Base-by-base conservation (phyloP, 73 alveolate species). In the Stentor roeselii region DNA sequence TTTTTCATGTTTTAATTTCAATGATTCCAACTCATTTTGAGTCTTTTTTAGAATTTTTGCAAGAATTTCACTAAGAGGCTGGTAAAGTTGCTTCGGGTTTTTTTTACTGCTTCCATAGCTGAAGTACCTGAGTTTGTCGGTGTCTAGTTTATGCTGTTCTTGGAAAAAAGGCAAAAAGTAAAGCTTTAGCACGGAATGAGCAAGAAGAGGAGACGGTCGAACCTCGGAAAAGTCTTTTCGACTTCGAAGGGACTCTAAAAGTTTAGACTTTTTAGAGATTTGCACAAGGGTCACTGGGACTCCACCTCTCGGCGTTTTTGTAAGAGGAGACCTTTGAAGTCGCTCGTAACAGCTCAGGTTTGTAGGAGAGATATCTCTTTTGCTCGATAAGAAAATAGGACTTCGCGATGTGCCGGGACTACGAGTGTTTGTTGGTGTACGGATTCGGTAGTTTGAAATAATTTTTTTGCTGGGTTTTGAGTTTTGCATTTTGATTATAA, bases 251-350 rank as follows among this genome's bases (percentile, higher is more conserved):
- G n/a, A n/a, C n/a, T n/a, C n/a, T n/a, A n/a, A n/a, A n/a, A n/a
- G n/a, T n/a, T n/a, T n/a, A n/a, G n/a, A n/a, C n/a, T n/a, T n/a
- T n/a, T n/a, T n/a, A n/a, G n/a, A n/a, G n/a, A n/a, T n/a, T n/a
- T n/a, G 92, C 97, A 42, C 84, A 96, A 41, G 95, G 89, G 41
- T 91, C 97, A 88, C 96, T 94, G 83, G 92, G 93, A 78, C 60
- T 78, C 82, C 86, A 92, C 94, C 95, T 97, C 61, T 87, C 67
- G 60, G 94, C 98, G 86, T 97, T 97, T 60, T 41, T 3, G 30
- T 74, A 50, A 59, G 36, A 76, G 76, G 83, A 84, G 87, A 58
- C 76, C 91, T 38, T 76, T 67, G 0, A 86, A 91, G 31, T 76
- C 67, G 88, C 92, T 40, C 83, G 82, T 75, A 86, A 75, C 76